Conservation (phyloP, 176 grass and related monocot genomes). For the Oryza coarctata region DNA sequence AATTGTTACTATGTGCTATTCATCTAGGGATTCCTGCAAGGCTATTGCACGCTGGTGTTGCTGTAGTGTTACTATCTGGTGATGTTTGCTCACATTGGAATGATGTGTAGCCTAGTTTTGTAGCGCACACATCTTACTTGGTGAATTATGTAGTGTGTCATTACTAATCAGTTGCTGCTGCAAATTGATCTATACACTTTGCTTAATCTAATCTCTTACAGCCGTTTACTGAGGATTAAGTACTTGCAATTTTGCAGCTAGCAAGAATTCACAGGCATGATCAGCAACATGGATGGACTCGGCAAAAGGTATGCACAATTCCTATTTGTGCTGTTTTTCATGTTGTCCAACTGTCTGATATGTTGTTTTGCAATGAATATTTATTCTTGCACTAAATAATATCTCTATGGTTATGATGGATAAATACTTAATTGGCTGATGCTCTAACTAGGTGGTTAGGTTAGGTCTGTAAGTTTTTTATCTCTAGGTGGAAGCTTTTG, state of each 20-base stretch:
- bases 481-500: background rate
- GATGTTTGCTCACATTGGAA: background rate
- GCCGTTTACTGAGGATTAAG: background rate
- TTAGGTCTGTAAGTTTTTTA: background rate
- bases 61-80: background rate
- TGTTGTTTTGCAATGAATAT: conserved; percentile 7
- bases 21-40: background rate
- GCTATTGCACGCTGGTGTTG: background rate
- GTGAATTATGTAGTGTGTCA: background rate
- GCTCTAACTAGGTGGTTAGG: background rate
- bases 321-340: conserved; percentile 10
- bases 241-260: conserved; percentile 46
- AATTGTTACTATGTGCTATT: background rate
- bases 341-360: background rate
- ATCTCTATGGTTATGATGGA: background rate
- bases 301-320: conserved; percentile 77
- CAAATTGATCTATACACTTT: conserved; percentile 1
- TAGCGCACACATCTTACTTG: background rate
- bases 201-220: background rate
- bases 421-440: conserved; percentile 4
- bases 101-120: background rate
- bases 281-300: conserved; percentile 84
- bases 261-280: conserved; percentile 84
- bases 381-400: conserved; percentile 7
- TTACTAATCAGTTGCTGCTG: background rate